Percentiles rank a stretch among this genome's conserved stretches.
Evolutionary conservation across 2,329 filamentous ascomycete species (phyloP).

Genomic region (Talaromyces sp.): DNA sequence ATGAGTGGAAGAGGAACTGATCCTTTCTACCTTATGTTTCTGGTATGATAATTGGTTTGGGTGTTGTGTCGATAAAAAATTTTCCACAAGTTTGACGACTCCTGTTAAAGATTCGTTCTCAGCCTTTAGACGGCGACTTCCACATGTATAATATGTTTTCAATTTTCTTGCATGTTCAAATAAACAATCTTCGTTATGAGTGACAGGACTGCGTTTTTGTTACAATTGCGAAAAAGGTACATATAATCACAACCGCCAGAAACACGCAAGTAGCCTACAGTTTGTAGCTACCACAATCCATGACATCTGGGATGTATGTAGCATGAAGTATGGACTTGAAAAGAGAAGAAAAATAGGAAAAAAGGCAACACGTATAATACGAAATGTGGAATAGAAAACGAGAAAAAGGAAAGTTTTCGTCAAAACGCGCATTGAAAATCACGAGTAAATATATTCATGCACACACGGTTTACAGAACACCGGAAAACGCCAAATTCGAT

Average conservation of each 20-base stretch:
- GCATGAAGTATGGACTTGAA: background rate
- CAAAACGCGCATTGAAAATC: background rate
- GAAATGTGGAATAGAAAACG: background rate
- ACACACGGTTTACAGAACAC: background rate
- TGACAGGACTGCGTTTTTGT: background rate
- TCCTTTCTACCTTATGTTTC: background rate
- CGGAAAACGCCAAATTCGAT: background rate
- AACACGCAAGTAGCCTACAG: background rate
- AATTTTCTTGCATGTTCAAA: background rate
- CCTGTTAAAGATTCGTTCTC: background rate
- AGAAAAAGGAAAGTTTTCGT: slow-evolving; percentile 7
- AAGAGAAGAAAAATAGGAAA: background rate
- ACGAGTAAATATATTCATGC: background rate
- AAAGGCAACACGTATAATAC: background rate
- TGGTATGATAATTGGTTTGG: background rate
- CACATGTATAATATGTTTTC: background rate
- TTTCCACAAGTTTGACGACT: background rate
- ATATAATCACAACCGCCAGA: background rate
- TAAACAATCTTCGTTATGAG: background rate
- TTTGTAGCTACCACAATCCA: background rate
- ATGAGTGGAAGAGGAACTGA: slow-evolving; percentile 68
- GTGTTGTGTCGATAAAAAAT: background rate
- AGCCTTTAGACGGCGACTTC: background rate
- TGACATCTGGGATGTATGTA: background rate
- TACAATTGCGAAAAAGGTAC: background rate